Base-by-base conservation (phyloP, 2,329 filamentous ascomycete genomes). In the Salinomyces thailandicus region DNA sequence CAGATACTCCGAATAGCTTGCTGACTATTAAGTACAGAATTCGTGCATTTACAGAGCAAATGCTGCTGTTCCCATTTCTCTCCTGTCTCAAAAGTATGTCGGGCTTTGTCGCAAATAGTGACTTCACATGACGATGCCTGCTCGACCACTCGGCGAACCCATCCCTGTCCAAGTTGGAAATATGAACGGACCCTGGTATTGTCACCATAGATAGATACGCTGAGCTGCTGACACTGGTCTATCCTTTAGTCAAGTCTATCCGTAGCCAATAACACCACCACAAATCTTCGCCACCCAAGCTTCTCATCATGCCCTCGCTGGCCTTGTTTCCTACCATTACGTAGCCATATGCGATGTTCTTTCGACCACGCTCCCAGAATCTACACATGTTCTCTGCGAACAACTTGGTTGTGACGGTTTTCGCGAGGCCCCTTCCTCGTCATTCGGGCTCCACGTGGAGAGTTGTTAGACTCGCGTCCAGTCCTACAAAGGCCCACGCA, bases 401-500 rank as follows among this genome's bases (percentile, higher is more conserved):
- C 2, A 83, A 53, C 51, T 71, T 79, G 16, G 65, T 60, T 1
- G 72, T 71, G 3, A 84, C 60, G 0, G 66, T 63, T 53, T 78
- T 81, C 2, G 78, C 79, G 18, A 84, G 58, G 0, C 80, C 79
- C 28, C 61, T 66, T 0, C 76, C 71, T 18, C 80, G 70, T 46
- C 73, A 79, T 1, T 63, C 55, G 7, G 64, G 62, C 54, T 80
- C 76, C 36, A 72, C 75, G 52, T 80, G 73, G 22, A 81, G 55
- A 18, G 70, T 72, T 8, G 67, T 71, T 12, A 81, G 53, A n/a
- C 72, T 75, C 1, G 70, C 77, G 49, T 82, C 78, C 2, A 71
- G 60, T 0, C 74, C 76, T 59, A 64, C 48, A 36, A 84, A 81
- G 0, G 69, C 72, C 80, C 80, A 85, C 0, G 77, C 74, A 4